Conservation (phyloP, 345 rosid species). For the Schrenkiella parvula region DNA sequence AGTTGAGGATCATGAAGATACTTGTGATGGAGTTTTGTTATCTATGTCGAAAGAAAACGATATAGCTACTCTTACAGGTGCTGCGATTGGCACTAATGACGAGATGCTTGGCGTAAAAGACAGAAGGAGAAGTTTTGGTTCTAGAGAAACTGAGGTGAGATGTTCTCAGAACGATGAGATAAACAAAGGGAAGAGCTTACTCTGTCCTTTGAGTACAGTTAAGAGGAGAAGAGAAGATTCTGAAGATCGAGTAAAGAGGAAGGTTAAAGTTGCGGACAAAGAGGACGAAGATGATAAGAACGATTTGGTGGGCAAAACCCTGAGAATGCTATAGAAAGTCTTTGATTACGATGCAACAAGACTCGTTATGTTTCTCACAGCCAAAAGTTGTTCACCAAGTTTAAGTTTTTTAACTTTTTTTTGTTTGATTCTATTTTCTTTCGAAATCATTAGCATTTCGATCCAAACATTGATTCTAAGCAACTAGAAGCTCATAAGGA, state of each 20-base stretch:
- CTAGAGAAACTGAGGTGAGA: slow-evolving; percentile 35
- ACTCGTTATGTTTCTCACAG: not conserved
- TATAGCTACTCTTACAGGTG: slow-evolving; percentile 17
- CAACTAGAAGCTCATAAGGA: not conserved
- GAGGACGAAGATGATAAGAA: slow-evolving; percentile 40
- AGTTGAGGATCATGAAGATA: slow-evolving; percentile 28
- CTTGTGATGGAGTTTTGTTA: slow-evolving; percentile 60
- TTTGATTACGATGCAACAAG: not conserved
- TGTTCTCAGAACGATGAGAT: slow-evolving; percentile 23
- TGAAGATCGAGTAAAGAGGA: slow-evolving; percentile 49
- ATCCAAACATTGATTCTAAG: not conserved
- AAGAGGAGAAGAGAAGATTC: slow-evolving; percentile 45
- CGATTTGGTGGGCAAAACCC: not conserved
- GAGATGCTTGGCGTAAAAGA: slow-evolving; percentile 27
- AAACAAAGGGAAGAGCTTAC: slow-evolving; percentile 46
- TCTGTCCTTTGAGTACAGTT: slow-evolving; percentile 38
- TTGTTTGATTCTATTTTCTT: not conserved
- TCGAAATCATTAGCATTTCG: not conserved
- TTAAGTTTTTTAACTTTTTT: not conserved
- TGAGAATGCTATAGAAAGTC: not conserved
- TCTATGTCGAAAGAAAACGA: slow-evolving; percentile 54
- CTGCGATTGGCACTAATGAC: not conserved
- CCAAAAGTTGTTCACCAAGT: not conserved
- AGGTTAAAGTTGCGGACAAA: slow-evolving; percentile 47
- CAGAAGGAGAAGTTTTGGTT: slow-evolving; percentile 10